Evolutionary conservation across 805 yeast species (phyloP).

Genomic region (Torulaspora indica): DNA sequence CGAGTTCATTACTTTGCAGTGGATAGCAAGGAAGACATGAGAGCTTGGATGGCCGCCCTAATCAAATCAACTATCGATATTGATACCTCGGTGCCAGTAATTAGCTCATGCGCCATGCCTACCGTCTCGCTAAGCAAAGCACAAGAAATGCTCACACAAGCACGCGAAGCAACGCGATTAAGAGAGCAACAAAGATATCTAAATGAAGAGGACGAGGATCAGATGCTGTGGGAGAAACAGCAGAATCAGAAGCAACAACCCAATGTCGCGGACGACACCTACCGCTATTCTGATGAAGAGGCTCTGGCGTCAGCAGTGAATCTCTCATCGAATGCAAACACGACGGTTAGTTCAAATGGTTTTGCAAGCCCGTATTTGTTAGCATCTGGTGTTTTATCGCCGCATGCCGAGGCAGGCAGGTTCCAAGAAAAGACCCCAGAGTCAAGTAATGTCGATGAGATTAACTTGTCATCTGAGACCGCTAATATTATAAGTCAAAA

Average conservation of each 20-base stretch:
- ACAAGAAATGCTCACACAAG: conserved; percentile 76
- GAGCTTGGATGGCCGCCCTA: conserved; percentile 90
- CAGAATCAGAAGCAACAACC: conserved; percentile 17
- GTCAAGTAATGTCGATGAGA: conserved; percentile 1
- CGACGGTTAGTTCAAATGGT: conserved; percentile 39
- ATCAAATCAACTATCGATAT: conserved; percentile 95
- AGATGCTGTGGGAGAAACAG: conserved; percentile 32
- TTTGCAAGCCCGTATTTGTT: conserved; percentile 64
- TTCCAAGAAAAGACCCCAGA: conserved; percentile 12
- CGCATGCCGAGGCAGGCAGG: conserved; percentile 33
- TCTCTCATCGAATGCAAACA: conserved; percentile 20
- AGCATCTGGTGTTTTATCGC: conserved; percentile 58
- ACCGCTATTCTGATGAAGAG: conserved; percentile 19
- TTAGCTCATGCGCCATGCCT: conserved; percentile 92
- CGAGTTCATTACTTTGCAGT: conserved; percentile 95
- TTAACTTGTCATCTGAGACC: neutral
- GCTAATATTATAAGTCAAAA: neutral
- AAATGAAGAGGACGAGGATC: conserved; percentile 31
- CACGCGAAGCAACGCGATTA: conserved; percentile 64
- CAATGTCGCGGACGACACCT: conserved; percentile 3
- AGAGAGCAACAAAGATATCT: conserved; percentile 43
- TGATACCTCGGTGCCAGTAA: conserved; percentile 87
- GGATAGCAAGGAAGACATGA: conserved; percentile 84
- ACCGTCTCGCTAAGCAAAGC: conserved; percentile 85
- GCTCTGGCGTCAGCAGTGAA: conserved; percentile 12